These are phyloP conservation scores for Suillus weaverae DNA, from an alignment of 768 basidiomycete species.

Conservation along the genomic window DNA sequence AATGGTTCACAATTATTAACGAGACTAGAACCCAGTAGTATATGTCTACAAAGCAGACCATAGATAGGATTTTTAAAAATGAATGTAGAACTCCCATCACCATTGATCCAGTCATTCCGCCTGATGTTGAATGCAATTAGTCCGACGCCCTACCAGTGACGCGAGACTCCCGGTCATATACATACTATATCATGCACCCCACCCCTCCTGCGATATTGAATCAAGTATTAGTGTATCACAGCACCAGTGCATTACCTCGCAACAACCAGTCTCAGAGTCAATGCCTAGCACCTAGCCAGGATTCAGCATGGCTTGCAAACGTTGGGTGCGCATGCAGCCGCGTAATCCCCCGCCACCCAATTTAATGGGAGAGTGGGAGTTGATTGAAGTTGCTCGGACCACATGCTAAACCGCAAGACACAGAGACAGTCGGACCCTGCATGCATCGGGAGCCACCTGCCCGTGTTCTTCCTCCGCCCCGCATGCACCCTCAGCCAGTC, in stretches of 20 bases:
- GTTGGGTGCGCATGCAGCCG: background rate
- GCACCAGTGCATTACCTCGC: conserved; percentile 43
- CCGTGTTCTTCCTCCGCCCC: too few relatives aligned
- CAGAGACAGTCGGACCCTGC: too few relatives aligned
- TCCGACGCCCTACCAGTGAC: background rate
- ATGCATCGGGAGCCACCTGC: too few relatives aligned
- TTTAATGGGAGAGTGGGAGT: too few relatives aligned
- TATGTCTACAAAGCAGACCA: too few relatives aligned
- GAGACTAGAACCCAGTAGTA: too few relatives aligned
- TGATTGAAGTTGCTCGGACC: too few relatives aligned
- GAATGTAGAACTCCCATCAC: background rate
- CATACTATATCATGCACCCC: conserved; percentile 52
- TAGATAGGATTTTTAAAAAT: too few relatives aligned
- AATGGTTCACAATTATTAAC: too few relatives aligned
- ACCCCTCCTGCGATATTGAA: conserved; percentile 59
- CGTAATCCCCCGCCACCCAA: too few relatives aligned
- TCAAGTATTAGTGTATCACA: conserved; percentile 49
- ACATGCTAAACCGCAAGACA: too few relatives aligned
- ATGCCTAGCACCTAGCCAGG: conserved; percentile 31
- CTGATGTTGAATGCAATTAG: background rate
- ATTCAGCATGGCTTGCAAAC: background rate
- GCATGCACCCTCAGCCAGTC: too few relatives aligned
- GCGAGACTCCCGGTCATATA: conserved; percentile 32
- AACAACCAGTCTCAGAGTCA: background rate
- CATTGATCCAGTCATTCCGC: background rate